Evolutionary conservation across 1,284 basidiomycete species (phyloP).

Genomic region (Agroathelia rolfsii): DNA sequence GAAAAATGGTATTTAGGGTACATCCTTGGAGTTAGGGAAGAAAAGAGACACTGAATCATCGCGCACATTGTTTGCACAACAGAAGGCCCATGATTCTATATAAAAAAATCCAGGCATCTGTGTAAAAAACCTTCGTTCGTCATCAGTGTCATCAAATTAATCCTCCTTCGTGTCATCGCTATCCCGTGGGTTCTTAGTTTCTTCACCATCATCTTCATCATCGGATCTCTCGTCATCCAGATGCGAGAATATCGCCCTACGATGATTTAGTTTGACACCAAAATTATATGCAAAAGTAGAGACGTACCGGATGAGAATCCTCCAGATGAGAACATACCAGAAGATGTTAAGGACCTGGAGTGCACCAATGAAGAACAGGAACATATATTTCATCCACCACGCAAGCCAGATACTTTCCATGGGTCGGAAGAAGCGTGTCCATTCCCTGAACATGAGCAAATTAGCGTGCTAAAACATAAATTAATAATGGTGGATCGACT

Average conservation of each 20-base stretch:
- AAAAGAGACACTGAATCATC: background rate
- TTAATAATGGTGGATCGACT: constrained; percentile 25
- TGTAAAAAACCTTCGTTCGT: no score
- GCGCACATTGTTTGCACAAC: no score
- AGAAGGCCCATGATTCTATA: no score
- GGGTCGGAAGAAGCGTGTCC: constrained; percentile 1
- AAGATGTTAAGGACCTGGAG: constrained; percentile 83
- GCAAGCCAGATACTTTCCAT: constrained; percentile 60
- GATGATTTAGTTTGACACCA: background rate
- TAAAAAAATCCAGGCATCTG: no score
- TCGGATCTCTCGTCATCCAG: constrained; percentile 49
- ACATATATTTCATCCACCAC: constrained; percentile 76
- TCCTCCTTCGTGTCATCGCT: constrained; percentile 26
- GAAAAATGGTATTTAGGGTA: no score
- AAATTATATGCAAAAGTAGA: constrained; percentile 10
- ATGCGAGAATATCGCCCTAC: constrained; percentile 13
- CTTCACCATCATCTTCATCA: constrained; percentile 51
- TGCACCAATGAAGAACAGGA: constrained; percentile 66
- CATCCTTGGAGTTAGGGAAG: background rate
- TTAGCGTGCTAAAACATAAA: no score
- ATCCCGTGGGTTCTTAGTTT: no score
- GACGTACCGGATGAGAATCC: constrained; percentile 49
- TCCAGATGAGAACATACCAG: constrained; percentile 80
- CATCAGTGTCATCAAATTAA: constrained; percentile 8
- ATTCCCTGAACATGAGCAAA: no score